Base-by-base conservation (phyloP, 768 basidiomycete genomes). In the Mrakia blollopis region DNA sequence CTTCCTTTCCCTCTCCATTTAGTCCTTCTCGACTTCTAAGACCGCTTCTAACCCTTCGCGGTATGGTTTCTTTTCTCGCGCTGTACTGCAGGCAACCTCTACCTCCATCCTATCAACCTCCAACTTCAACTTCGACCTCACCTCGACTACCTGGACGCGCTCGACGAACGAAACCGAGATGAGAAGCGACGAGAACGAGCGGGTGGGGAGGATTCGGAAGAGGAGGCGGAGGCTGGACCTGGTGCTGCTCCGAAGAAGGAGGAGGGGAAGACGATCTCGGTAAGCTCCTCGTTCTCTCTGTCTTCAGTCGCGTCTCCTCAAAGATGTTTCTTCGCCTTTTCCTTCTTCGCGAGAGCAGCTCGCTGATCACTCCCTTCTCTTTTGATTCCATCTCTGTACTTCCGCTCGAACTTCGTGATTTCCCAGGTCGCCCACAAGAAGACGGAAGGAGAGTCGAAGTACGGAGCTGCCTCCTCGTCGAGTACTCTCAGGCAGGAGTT, bases 21-120 rank as follows among this genome's bases (percentile, higher is more conserved):
- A 8, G 28, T 23, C 25, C 25, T 25, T 68, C n/a, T 23, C n/a
- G n/a, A n/a, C n/a, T n/a, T n/a, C n/a, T n/a, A n/a, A n/a, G n/a
- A n/a, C n/a, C n/a, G n/a, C n/a, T n/a, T n/a, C n/a, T n/a, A n/a
- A n/a, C n/a, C n/a, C n/a, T n/a, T n/a, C n/a, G n/a, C n/a, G n/a
- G n/a, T n/a, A n/a, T n/a, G n/a, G n/a, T n/a, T n/a, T n/a, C n/a
- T n/a, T n/a, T n/a, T n/a, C n/a, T n/a, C n/a, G n/a, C n/a, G n/a
- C n/a, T n/a, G n/a, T n/a, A n/a, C n/a, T n/a, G 44, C 61, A 84
- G 84, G 83, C 61, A 83, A 83, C 7, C 79, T 84, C 6, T 82
- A 84, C 61, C 78, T 84, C 23, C 84, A 84, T 67, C 84, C 84
- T 0, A 63, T 84, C n/a, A 79, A 77, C 13, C 79, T 79, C 21